These are phyloP conservation scores for Ogataea naganishii DNA, from an alignment of 805 yeast genomes.

Conservation along the genomic window DNA sequence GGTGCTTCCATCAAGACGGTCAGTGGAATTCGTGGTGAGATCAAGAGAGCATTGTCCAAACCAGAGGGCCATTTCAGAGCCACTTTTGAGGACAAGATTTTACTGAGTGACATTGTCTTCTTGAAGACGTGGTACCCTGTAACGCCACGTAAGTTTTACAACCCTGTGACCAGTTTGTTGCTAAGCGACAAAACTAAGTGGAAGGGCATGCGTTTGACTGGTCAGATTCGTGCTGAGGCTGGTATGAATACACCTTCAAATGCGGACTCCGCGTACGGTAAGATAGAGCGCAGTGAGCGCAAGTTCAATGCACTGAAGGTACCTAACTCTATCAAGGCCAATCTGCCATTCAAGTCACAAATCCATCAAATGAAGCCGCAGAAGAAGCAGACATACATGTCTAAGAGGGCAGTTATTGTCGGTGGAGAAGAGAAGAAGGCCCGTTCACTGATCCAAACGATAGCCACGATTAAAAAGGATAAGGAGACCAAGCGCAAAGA, in stretches of 20 bases:
- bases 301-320: conserved; percentile 83
- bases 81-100: conserved; percentile 89
- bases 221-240: conserved; percentile 78
- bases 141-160: conserved; percentile 80
- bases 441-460: conserved; percentile 78
- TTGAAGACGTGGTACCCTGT: conserved; percentile 97
- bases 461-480: conserved; percentile 75
- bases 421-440: conserved; percentile 93
- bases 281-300: conserved; percentile 78
- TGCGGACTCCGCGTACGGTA: conserved; percentile 44
- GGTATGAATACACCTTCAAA: conserved; percentile 54
- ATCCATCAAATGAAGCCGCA: conserved; percentile 83
- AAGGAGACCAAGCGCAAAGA: conserved; percentile 71
- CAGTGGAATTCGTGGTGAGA: conserved; percentile 95
- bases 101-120: conserved; percentile 83
- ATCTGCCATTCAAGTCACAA: conserved; percentile 89
- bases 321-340: conserved; percentile 67
- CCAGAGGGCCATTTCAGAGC: conserved; percentile 97
- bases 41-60: conserved; percentile 84
- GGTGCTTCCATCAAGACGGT: conserved; percentile 97
- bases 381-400: conserved; percentile 69
- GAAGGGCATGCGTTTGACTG: conserved; percentile 95
- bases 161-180: conserved; percentile 90
- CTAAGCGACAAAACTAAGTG: conserved; percentile 73
- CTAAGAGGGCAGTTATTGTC: conserved; percentile 87